Evolutionary conservation across 257 asterid genomes (phyloP).

Genomic region (Solanum habrochaites): DNA sequence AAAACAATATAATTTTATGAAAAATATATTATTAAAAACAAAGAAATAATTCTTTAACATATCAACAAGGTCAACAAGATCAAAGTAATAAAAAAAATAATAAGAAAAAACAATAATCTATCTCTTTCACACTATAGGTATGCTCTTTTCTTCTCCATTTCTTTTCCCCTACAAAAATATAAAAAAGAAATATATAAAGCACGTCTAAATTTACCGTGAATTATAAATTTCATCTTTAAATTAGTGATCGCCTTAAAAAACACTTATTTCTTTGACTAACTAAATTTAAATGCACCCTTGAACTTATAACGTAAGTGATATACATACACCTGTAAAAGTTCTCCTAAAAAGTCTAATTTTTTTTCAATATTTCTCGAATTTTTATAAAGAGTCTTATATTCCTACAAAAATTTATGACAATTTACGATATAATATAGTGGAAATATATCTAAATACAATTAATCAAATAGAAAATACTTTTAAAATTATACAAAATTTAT

Average conservation of each 20-base stretch:
- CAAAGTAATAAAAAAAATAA: not conserved
- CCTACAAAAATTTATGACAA: not conserved
- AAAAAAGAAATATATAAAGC: too few species aligned
- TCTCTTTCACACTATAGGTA: not conserved
- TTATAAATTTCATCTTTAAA: too few species aligned
- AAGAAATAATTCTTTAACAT: too few species aligned
- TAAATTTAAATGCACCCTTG: not conserved
- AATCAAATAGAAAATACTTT: accelerated
- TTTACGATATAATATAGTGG: accelerated
- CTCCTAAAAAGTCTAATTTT: too few species aligned
- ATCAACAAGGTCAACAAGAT: not conserved
- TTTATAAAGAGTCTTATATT: too few species aligned
- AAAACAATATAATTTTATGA: not conserved
- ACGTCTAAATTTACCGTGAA: too few species aligned
- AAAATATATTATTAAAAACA: too few species aligned
- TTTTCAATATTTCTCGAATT: accelerated
- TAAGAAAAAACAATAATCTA: not conserved
- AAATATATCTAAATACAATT: too few species aligned
- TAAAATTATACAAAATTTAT: too few species aligned
- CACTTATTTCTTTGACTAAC: too few species aligned
- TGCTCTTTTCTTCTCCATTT: not conserved
- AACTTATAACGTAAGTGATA: too few species aligned
- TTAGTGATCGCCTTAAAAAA: too few species aligned
- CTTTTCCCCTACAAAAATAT: not conserved
- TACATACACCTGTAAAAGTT: not conserved